A percentile compares a stretch with the other conserved stretches of the same genome.
These are phyloP conservation scores for Fomitopsis palustris DNA, from an alignment of 1,284 basidiomycete genomes.

Conservation along the genomic window DNA sequence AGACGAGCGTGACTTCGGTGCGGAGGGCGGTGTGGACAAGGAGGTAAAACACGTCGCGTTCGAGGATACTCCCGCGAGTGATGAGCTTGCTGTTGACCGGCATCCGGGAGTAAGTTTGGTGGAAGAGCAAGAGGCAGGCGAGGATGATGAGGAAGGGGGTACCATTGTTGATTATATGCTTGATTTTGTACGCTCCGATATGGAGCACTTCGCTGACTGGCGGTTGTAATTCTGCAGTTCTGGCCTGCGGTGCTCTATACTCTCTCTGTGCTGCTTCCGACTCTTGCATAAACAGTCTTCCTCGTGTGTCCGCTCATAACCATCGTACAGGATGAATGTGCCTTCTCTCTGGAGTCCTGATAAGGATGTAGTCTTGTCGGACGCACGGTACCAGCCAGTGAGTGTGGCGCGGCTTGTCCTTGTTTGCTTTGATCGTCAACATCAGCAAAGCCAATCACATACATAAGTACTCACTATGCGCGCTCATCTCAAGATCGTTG, in stretches of 20 bases:
- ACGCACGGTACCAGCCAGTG: too few species aligned
- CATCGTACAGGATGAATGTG: too few species aligned
- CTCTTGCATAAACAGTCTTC: too few species aligned
- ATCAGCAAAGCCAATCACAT: too few species aligned
- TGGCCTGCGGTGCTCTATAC: background rate
- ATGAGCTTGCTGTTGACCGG: conserved; percentile 21
- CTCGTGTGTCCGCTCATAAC: too few species aligned
- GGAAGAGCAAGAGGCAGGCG: conserved; percentile 24
- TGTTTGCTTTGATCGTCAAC: too few species aligned
- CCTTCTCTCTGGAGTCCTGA: too few species aligned
- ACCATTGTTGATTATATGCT: conserved; percentile 89
- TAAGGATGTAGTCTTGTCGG: background rate
- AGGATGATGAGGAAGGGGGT: conserved; percentile 50
- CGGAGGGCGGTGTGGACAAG: conserved; percentile 37
- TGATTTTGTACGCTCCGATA: conserved; percentile 67
- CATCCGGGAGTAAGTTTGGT: conserved; percentile 24
- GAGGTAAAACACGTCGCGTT: conserved; percentile 8
- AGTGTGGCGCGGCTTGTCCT: too few species aligned
- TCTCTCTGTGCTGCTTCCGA: background rate
- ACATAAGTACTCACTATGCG: too few species aligned
- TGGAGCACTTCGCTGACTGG: conserved; percentile 78
- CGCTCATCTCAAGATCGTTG: too few species aligned
- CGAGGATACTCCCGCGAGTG: conserved; percentile 15
- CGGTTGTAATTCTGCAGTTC: conserved; percentile 35
- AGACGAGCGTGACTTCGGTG: conserved; percentile 74